Evolutionary conservation across 768 basidiomycete species (phyloP), one percentile per base, ranked within the genome.

Genomic region (Holtermannia corniformis): DNA sequence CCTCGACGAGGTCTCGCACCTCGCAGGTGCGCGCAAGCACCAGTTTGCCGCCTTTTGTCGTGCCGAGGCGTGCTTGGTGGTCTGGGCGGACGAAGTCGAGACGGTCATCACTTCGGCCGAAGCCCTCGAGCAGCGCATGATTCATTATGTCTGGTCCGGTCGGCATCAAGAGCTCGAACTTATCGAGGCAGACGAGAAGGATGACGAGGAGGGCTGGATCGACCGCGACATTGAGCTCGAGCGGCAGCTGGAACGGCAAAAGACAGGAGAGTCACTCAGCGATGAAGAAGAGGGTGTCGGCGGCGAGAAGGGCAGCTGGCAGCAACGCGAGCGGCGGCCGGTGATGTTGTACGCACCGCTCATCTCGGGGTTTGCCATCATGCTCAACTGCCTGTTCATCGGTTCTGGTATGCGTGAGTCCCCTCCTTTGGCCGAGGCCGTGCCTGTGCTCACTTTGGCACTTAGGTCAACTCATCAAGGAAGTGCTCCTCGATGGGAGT

Each of bases 21-120:
- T 91, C 37, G 84, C 85, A 4, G 78, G 81, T 49, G 73, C 87
- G 5, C 86, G 91, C 67, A 91, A 90, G 75, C 88, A 91, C 66
- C 88, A 91, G 63, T 88, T 85, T 47, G 89, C 83, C 19, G 87
- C 88, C 0, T 91, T 91, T 67, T 81, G 88, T 63, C 80, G 87
- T 44, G 84, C 88, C 67, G 88, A 90, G 68, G 80, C 85, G 37
- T 84, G 86, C 16, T 78, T 91, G 50, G 79, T 90, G 56, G 81
- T 90, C 57, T 91, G 87, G 87, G 82, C 84, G 19, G 85, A 88
- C 65, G 78, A 80, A 0, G 77, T 89, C 43, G 85, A 88, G 64
- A 78, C 77, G 59, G 85, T 91, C 68, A 81, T 91, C 45, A 76
- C 72, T 26, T 75, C 72, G 47, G 74, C 73, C 55, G 79, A 80